Percentiles rank a stretch among this genome's conserved stretches.
phyloP scores from a whole-genome alignment of 164 flowering plant genomes.

The Kalanchoe fedtschenkoi region DNA sequence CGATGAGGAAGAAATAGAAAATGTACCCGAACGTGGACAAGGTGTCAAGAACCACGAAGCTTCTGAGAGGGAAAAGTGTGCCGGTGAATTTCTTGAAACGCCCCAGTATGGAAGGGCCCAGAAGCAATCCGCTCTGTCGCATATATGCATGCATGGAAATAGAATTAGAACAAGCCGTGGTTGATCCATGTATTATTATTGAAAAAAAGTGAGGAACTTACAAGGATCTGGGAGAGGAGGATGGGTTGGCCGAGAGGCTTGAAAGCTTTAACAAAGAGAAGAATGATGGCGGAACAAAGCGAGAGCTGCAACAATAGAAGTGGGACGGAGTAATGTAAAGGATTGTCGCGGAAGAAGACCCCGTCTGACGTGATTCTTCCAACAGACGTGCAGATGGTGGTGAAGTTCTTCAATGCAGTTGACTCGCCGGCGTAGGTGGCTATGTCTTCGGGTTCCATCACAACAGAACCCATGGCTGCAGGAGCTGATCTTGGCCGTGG shows the following conservation, averaged over 20 bases:
- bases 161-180: neutral
- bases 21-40: slow-evolving; percentile 15
- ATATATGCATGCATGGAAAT: neutral
- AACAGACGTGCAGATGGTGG: slow-evolving; percentile 12
- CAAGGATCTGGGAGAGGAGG: slow-evolving; percentile 13
- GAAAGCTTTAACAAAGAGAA: neutral
- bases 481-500: neutral
- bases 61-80: slow-evolving; percentile 10
- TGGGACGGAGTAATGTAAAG: slow-evolving; percentile 11
- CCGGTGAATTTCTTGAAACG: neutral
- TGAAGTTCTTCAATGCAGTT: slow-evolving; percentile 2
- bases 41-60: slow-evolving; percentile 15
- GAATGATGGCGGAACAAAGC: slow-evolving; percentile 3
- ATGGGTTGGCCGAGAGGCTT: slow-evolving; percentile 14
- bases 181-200: no score
- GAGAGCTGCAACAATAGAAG: slow-evolving; percentile 11
- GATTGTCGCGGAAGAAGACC: slow-evolving; percentile 1
- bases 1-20: slow-evolving; percentile 21
- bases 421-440: slow-evolving; percentile 1
- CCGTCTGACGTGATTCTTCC: slow-evolving; percentile 5
- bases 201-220: slow-evolving; percentile 8
- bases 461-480: slow-evolving; percentile 8
- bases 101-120: slow-evolving; percentile 17
- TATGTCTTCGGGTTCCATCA: slow-evolving; percentile 6
- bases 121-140: slow-evolving; percentile 17